Evolutionary conservation across 192 early-diverging fungal species (phyloP).

Genomic region (Podila epicladia): DNA sequence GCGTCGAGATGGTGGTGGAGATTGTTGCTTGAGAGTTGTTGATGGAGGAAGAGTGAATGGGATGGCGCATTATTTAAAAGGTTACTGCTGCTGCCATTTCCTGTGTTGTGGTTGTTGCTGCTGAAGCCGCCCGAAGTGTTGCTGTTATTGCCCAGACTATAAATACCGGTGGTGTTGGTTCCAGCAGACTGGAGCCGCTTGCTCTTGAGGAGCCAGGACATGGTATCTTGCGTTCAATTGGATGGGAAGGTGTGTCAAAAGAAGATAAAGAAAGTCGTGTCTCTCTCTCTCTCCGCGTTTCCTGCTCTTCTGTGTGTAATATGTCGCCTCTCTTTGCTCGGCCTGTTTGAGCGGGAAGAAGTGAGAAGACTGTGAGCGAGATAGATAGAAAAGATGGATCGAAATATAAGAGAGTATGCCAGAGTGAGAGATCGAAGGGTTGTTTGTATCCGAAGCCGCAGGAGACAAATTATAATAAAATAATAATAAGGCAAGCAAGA

Average conservation of each 20-base stretch:
- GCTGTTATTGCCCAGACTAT: conserved; percentile 48
- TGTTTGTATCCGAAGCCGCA: too few species aligned
- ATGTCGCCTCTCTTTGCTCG: too few species aligned
- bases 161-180: conserved; percentile 35
- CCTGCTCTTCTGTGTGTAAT: too few species aligned
- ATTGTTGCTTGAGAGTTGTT: conserved; percentile 23
- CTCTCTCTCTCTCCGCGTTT: too few species aligned
- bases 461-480: background rate
- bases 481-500: background rate
- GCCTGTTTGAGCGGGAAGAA: too few species aligned
- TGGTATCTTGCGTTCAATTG: conserved; percentile 2
- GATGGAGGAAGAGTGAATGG: conserved; percentile 9
- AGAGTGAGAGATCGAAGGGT: too few species aligned
- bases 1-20: conserved; percentile 46
- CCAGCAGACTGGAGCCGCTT: conserved; percentile 49
- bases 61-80: conserved; percentile 33
- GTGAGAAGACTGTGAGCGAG: too few species aligned
- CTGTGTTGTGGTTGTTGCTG: background rate
- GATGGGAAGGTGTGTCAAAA: background rate
- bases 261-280: background rate
- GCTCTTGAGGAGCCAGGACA: conserved; percentile 55
- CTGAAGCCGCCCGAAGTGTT: conserved; percentile 17
- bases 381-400: conserved; percentile 1
- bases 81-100: conserved; percentile 26
- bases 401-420: too few species aligned